Base-by-base conservation (phyloP, 1,139 yeast species). In the Suhomyces chickasaworum region DNA sequence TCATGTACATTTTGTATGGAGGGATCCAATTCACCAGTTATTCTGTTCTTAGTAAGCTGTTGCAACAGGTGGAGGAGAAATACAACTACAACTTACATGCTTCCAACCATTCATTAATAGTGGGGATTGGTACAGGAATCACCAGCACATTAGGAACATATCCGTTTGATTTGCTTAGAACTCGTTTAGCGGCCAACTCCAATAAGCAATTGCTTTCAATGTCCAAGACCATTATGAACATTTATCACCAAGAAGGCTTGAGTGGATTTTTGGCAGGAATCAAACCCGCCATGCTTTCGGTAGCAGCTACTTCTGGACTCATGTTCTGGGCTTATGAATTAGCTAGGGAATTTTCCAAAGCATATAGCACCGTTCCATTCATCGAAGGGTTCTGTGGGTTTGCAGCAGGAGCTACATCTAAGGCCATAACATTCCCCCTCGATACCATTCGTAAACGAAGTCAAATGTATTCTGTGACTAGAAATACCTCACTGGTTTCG, bases 161-260 rank as follows among this genome's bases (percentile, higher is more conserved):
- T 59, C 99, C 99, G 0, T 83, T 89, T 58, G 99, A 93, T 63
- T 73, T 90, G 25, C 66, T 93, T 38, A 69, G 99, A 42, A 93
- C 99, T 0, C 69, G 96, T 44, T 75, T 90, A 46, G 96, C 90
- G 0, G 86, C 87, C 3, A 80, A 80, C 56, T 64, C 68, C 9
- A 47, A 56, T 1, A 63, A 66, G 31, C 58, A 69, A n/a, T 77
- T 83, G 52, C 58, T 69, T 37, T 77, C 84, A 1, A 68, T 86
- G 60, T 47, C 63, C 1, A 53, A 60, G 0, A 77, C 84, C 1
- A 63, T 81, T 1, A 49, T 46, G 6, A 58, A 63, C 0, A 84
- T 88, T 2, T 60, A 71, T 53, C 39, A 45, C 3, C 51, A 61
- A 0, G 86, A 83, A 32, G 90, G 90, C 0, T 3, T 71, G 0